phyloP scores from a whole-genome alignment of 78 protist species.

The Dictyostelium intermedium region DNA sequence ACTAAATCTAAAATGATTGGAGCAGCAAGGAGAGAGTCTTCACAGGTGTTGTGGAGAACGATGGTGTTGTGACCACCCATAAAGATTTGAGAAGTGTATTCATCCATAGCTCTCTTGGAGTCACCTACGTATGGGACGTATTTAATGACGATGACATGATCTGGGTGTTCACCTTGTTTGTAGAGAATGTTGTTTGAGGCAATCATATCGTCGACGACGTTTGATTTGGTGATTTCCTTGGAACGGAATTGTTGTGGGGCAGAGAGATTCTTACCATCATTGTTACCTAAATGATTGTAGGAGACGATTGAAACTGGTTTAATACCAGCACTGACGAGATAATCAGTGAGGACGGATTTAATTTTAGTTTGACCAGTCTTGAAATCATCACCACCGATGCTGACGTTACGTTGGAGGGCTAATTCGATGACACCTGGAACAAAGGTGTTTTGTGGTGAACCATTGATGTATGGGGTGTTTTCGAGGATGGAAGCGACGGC shows the following conservation, averaged over 20 bases:
- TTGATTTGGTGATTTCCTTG: slow-evolving; percentile 99
- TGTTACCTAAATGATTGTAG: slow-evolving; percentile 99
- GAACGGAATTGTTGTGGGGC: slow-evolving; percentile 97
- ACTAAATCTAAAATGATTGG: slow-evolving; percentile 99
- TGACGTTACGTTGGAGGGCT: slow-evolving; percentile 89
- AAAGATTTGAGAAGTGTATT: slow-evolving; percentile 96
- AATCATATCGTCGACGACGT: slow-evolving; percentile 99
- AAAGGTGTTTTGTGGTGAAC: slow-evolving; percentile 99
- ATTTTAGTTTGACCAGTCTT: slow-evolving; percentile 99
- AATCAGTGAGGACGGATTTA: slow-evolving; percentile 99
- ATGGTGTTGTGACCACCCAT: slow-evolving; percentile 98
- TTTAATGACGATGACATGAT: slow-evolving; percentile 99
- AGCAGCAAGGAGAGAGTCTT: slow-evolving; percentile 98
- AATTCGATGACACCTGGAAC: slow-evolving; percentile 98
- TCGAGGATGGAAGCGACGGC: slow-evolving; percentile 97
- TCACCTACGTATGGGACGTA: slow-evolving; percentile 99
- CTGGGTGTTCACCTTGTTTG: slow-evolving; percentile 96
- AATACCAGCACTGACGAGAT: slow-evolving; percentile 98
- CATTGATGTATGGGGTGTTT: slow-evolving; percentile 98
- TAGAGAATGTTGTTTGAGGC: slow-evolving; percentile 95
- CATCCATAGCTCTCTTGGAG: slow-evolving; percentile 99
- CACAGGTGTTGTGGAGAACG: slow-evolving; percentile 93
- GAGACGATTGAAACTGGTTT: slow-evolving; percentile 96
- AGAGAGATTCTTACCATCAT: slow-evolving; percentile 99
- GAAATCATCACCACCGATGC: slow-evolving; percentile 99